A percentile compares a stretch with the other conserved stretches of the same genome.
These are phyloP conservation scores for Psilocybe cubensis DNA, from an alignment of 768 basidiomycete species.

Conservation along the genomic window DNA sequence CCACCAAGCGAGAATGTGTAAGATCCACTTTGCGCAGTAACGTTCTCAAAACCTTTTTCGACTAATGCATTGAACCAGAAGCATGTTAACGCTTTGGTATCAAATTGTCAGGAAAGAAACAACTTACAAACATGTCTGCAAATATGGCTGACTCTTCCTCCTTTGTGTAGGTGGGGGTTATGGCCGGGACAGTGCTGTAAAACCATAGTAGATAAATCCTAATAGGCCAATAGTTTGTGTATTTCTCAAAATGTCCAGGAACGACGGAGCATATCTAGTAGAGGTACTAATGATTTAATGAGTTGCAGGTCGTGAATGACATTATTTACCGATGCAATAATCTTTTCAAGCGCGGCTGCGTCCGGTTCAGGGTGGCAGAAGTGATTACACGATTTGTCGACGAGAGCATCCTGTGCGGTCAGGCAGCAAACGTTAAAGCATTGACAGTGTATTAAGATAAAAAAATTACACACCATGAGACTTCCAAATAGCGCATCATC, in stretches of 20 bases:
- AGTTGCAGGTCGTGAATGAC: too few relatives aligned
- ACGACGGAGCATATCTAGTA: not conserved
- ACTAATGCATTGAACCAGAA: too few relatives aligned
- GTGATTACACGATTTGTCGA: not conserved
- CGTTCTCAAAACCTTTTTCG: too few relatives aligned
- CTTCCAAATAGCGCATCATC: slow-evolving; percentile 9
- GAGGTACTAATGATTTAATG: too few relatives aligned
- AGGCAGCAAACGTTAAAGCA: not conserved
- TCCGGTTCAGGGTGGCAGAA: slow-evolving; percentile 3
- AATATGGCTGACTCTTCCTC: not conserved
- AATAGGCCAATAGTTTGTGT: slow-evolving; percentile 28
- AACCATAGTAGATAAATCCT: slow-evolving; percentile 22
- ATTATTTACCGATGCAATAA: slow-evolving; percentile 7
- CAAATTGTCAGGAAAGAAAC: too few relatives aligned
- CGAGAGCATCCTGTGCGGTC: slow-evolving; percentile 6
- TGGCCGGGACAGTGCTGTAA: not conserved
- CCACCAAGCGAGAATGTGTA: too few relatives aligned
- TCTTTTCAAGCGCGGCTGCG: slow-evolving; percentile 2
- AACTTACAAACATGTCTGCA: too few relatives aligned
- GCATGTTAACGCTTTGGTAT: too few relatives aligned
- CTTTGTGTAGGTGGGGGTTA: not conserved
- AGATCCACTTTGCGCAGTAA: too few relatives aligned
- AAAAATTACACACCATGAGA: slow-evolving; percentile 8
- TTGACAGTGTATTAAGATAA: not conserved
- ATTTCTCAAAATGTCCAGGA: not conserved